Base-by-base conservation (phyloP, 805 yeast genomes). In the Phaffomyces thermotolerans region DNA sequence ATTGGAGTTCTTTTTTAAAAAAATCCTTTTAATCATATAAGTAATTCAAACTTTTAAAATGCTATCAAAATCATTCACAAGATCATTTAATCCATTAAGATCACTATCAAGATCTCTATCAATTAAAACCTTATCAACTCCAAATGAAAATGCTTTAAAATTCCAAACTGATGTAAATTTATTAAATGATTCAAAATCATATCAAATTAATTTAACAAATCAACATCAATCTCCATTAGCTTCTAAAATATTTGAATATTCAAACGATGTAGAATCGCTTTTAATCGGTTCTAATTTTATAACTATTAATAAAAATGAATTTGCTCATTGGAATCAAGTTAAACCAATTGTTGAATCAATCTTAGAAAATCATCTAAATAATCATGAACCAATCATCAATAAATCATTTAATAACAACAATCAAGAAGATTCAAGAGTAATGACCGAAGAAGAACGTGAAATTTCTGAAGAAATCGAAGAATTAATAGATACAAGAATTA, bases 391-490 rank as follows among this genome's bases (percentile, higher is more conserved):
- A 47, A 36, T 58, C 6, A 45, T 55, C 0, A 55, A 56, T 27
- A 34, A 43, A n/a, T 43, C 10, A 38, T 47, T 12, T 41, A 37
- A 27, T 43, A 45, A 37, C 31, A 17, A 14, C 22, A 30, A 15
- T 31, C 25, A 33, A 10, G 22, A 39, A n/a, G 14, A 12, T 27
- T 13, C 34, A 8, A 40, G 41, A 20, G 44, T 40, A 6, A 44
- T 52, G 51, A 52, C 59, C 10, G 95, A 83, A 39, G 86, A 80
- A 40, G 89, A 84, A 45, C 72, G 75, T 42, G 98, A 91, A 64
- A 77, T 88, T 2, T 84, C 88, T 36, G 79, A 85, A 27, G 84
- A 90, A 84, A 88, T 93, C 57, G 85, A 88, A 54, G 98, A 93
- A 59, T 72, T 93, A 44, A 82, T 95, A 44, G 95, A 85, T 48